phyloP scores from a whole-genome alignment of 2,329 filamentous ascomycete genomes.

The Hypomyces perniciosus region DNA sequence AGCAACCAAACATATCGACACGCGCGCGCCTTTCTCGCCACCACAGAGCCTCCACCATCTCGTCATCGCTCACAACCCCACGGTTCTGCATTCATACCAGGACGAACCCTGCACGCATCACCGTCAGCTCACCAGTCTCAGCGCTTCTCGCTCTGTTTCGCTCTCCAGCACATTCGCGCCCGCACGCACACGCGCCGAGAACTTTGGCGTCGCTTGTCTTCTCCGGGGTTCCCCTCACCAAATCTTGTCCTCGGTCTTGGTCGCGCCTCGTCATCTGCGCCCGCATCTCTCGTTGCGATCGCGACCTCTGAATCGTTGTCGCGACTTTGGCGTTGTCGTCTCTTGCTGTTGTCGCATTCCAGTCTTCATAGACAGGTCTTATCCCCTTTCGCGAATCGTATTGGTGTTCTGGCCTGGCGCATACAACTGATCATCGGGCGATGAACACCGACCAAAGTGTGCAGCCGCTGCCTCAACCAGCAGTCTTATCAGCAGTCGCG shows the following conservation, averaged over 20 bases:
- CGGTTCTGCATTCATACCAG: neutral
- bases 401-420: constrained; percentile 1
- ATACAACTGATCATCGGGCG: constrained; percentile 24
- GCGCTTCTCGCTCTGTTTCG: neutral
- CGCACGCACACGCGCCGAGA: too few species aligned
- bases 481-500: constrained; percentile 21
- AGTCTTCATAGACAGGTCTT: too few species aligned
- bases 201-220: neutral
- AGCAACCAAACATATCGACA: neutral
- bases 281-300: too few species aligned
- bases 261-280: too few species aligned
- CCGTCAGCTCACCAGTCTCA: too few species aligned
- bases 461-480: constrained; percentile 15
- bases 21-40: neutral
- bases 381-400: too few species aligned
- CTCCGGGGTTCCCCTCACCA: too few species aligned
- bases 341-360: too few species aligned
- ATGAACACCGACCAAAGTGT: constrained; percentile 24
- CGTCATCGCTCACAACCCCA: neutral
- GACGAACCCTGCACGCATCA: neutral
- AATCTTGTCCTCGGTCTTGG: too few species aligned
- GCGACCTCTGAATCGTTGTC: too few species aligned
- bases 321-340: too few species aligned
- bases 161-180: neutral
- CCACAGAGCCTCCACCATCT: neutral